Percentiles rank a stretch among this genome's conserved stretches.
phyloP scores from a whole-genome alignment of 768 basidiomycete genomes.

The Trametes gibbosa region DNA sequence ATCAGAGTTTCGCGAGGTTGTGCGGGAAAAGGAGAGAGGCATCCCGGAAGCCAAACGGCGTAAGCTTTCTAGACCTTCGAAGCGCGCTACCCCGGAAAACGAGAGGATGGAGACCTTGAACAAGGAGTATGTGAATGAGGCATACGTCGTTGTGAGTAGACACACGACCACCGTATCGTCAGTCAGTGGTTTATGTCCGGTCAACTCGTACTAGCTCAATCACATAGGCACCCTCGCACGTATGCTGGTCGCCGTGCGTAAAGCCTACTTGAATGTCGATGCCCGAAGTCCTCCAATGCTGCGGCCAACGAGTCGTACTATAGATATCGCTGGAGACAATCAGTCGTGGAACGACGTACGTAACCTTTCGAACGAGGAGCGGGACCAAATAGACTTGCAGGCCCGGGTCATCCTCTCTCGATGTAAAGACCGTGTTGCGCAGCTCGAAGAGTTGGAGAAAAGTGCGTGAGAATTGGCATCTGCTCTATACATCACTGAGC shows the following conservation, averaged over 20 bases:
- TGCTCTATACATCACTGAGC: not conserved
- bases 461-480: constrained; percentile 48
- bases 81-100: constrained; percentile 30
- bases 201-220: constrained; percentile 49
- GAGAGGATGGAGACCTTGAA: constrained; percentile 42
- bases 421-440: constrained; percentile 83
- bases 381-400: constrained; percentile 95
- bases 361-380: constrained; percentile 82
- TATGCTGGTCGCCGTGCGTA: constrained; percentile 74
- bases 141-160: constrained; percentile 59
- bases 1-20: constrained; percentile 51
- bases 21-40: constrained; percentile 45
- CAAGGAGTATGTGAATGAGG: constrained; percentile 73
- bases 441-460: constrained; percentile 87
- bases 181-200: not conserved
- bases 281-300: constrained; percentile 49
- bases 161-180: not conserved
- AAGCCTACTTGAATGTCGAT: constrained; percentile 85
- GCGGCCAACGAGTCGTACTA: constrained; percentile 48
- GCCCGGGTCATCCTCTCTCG: constrained; percentile 80
- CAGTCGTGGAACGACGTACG: constrained; percentile 63
- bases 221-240: constrained; percentile 68
- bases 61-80: constrained; percentile 38
- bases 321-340: constrained; percentile 50
- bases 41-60: constrained; percentile 49